These are phyloP conservation scores for Niveomyces coronatus DNA, from an alignment of 2,329 filamentous ascomycete genomes.

Conservation along the genomic window DNA sequence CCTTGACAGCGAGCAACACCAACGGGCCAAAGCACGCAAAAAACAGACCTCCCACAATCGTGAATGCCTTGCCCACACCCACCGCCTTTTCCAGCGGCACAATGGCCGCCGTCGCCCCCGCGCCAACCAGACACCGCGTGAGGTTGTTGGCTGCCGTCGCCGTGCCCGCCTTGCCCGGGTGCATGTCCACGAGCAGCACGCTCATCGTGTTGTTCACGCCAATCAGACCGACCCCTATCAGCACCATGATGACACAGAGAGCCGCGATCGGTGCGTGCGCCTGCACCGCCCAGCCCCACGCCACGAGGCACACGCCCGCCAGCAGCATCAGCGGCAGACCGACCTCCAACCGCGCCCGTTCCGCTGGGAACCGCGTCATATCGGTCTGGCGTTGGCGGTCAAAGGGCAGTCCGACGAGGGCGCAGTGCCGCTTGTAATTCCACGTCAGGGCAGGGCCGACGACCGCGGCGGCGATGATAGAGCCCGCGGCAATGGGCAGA, in stretches of 20 bases:
- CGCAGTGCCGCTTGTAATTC: slow-evolving; percentile 56
- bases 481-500: slow-evolving; percentile 39
- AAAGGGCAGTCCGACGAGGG: slow-evolving; percentile 39
- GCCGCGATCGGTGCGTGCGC: slow-evolving; percentile 32
- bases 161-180: slow-evolving; percentile 39
- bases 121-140: slow-evolving; percentile 43
- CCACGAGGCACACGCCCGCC: slow-evolving; percentile 33
- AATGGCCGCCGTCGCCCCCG: slow-evolving; percentile 40
- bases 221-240: slow-evolving; percentile 39
- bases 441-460: slow-evolving; percentile 51
- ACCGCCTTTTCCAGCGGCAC: slow-evolving; percentile 40
- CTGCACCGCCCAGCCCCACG: slow-evolving; percentile 44
- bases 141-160: slow-evolving; percentile 49
- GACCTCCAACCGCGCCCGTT: slow-evolving; percentile 38
- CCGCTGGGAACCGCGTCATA: slow-evolving; percentile 39
- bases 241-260: slow-evolving; percentile 34
- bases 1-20: slow-evolving; percentile 29
- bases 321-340: slow-evolving; percentile 41
- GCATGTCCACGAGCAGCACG: slow-evolving; percentile 45
- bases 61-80: slow-evolving; percentile 42
- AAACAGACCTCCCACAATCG: slow-evolving; percentile 33
- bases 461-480: slow-evolving; percentile 33
- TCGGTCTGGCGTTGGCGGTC: slow-evolving; percentile 42
- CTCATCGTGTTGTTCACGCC: slow-evolving; percentile 44
- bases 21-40: slow-evolving; percentile 29